Conservation (phyloP, 331 rosid genomes). For the Quercus lobata region DNA sequence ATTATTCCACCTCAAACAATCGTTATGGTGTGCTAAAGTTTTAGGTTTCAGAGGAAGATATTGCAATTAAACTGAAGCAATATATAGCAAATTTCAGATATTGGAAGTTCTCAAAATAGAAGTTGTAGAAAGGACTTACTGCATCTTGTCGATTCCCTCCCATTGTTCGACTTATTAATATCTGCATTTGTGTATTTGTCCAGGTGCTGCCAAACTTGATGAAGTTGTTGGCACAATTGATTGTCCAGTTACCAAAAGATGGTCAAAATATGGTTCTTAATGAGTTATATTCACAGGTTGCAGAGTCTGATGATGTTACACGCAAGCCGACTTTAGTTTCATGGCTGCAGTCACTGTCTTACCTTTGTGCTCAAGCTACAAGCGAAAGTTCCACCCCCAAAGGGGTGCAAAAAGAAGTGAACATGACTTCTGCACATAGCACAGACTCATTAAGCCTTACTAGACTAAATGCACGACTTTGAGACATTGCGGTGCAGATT, state of each 20-base stretch:
- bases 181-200: slow-evolving; percentile 12
- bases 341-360: slow-evolving; percentile 92
- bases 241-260: slow-evolving; percentile 58
- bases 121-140: neutral
- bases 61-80: slow-evolving; percentile 3
- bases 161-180: slow-evolving; percentile 15
- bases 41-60: neutral
- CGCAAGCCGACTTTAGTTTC: slow-evolving; percentile 85
- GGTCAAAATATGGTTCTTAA: slow-evolving; percentile 67
- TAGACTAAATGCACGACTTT: slow-evolving; percentile 52
- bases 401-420: slow-evolving; percentile 26
- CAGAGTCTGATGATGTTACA: slow-evolving; percentile 85
- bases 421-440: slow-evolving; percentile 12
- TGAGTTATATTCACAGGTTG: slow-evolving; percentile 80
- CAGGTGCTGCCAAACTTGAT: slow-evolving; percentile 88
- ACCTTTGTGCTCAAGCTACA: slow-evolving; percentile 54
- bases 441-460: slow-evolving; percentile 30
- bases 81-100: neutral
- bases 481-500: slow-evolving; percentile 21
- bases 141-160: slow-evolving; percentile 11
- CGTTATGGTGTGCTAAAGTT: neutral
- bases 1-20: slow-evolving; percentile 12
- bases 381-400: slow-evolving; percentile 28
- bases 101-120: slow-evolving; percentile 10
- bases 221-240: slow-evolving; percentile 72